Conservation (phyloP, 108 stramenopile species). For the Stephanodiscus triporus region DNA sequence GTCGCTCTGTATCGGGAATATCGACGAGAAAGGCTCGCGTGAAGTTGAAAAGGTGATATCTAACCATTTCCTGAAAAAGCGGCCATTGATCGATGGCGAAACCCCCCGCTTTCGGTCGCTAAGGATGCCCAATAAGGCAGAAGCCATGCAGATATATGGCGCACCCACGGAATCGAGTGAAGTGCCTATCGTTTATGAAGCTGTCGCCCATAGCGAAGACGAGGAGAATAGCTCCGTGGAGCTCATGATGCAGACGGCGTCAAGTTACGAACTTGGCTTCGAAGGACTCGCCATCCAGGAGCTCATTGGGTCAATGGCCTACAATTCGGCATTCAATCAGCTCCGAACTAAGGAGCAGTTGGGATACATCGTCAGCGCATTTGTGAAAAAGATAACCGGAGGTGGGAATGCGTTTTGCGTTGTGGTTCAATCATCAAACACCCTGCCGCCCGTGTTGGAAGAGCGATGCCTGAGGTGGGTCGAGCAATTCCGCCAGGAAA, state of each 20-base stretch:
- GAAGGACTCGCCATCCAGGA: slow-evolving; percentile 81
- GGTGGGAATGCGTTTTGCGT: slow-evolving; percentile 71
- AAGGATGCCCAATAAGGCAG: slow-evolving; percentile 72
- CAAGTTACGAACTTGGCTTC: slow-evolving; percentile 66
- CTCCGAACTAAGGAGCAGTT: slow-evolving; percentile 88
- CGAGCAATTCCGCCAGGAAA: slow-evolving; percentile 69
- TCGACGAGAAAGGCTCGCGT: slow-evolving; percentile 68
- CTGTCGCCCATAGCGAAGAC: slow-evolving; percentile 65
- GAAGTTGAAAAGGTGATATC: slow-evolving; percentile 63
- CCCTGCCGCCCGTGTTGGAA: slow-evolving; percentile 67
- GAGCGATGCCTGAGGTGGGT: slow-evolving; percentile 81
- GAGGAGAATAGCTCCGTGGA: slow-evolving; percentile 89
- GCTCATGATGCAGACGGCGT: slow-evolving; percentile 73
- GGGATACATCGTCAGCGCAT: slow-evolving; percentile 86
- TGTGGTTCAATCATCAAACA: slow-evolving; percentile 72
- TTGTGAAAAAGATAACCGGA: slow-evolving; percentile 72
- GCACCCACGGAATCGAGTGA: slow-evolving; percentile 28
- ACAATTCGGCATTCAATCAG: slow-evolving; percentile 86
- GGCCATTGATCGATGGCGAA: slow-evolving; percentile 65
- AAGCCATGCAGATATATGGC: slow-evolving; percentile 77
- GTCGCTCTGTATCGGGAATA: slow-evolving; percentile 86
- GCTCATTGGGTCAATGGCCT: slow-evolving; percentile 79
- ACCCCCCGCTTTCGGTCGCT: slow-evolving; percentile 75
- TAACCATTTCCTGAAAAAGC: slow-evolving; percentile 53
- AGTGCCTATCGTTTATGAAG: slow-evolving; percentile 72